These are phyloP conservation scores for Monascus purpureus DNA, from an alignment of 495 filamentous ascomycete genomes.

Conservation along the genomic window DNA sequence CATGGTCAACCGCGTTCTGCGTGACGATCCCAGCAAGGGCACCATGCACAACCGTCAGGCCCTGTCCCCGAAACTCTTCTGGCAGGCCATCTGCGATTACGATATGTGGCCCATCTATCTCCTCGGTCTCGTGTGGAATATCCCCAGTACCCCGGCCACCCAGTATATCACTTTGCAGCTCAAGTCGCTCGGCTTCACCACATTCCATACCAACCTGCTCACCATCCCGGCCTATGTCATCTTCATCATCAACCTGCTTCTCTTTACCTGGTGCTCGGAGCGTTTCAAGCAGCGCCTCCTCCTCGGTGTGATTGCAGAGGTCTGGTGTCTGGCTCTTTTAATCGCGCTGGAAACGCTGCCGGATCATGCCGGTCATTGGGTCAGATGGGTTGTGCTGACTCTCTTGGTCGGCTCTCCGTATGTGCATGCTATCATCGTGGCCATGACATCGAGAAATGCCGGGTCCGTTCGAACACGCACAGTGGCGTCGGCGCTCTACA, in stretches of 20 bases:
- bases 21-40: slow-evolving; percentile 58
- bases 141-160: slow-evolving; percentile 36
- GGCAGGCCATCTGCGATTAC: slow-evolving; percentile 46
- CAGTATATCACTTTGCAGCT: slow-evolving; percentile 51
- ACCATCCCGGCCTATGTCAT: slow-evolving; percentile 46
- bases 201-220: slow-evolving; percentile 55
- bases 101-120: slow-evolving; percentile 62
- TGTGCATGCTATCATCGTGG: slow-evolving; percentile 53
- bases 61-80: slow-evolving; percentile 42
- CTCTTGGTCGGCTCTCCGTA: slow-evolving; percentile 46
- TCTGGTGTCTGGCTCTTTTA: slow-evolving; percentile 43
- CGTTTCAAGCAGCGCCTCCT: slow-evolving; percentile 38
- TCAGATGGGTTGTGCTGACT: slow-evolving; percentile 35
- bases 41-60: slow-evolving; percentile 48
- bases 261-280: slow-evolving; percentile 41
- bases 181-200: slow-evolving; percentile 45
- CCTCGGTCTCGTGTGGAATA: slow-evolving; percentile 41
- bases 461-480: slow-evolving; percentile 55
- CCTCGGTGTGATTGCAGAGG: slow-evolving; percentile 32
- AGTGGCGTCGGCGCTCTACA: slow-evolving; percentile 51
- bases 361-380: slow-evolving; percentile 30
- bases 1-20: slow-evolving; percentile 60
- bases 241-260: slow-evolving; percentile 30
- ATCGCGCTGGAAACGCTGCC: slow-evolving; percentile 34
- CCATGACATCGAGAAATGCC: slow-evolving; percentile 50